Percentiles rank a stretch among this genome's conserved stretches.
Evolutionary conservation across 2,329 filamentous ascomycete species (phyloP).

Genomic region (Lomentospora prolificans): DNA sequence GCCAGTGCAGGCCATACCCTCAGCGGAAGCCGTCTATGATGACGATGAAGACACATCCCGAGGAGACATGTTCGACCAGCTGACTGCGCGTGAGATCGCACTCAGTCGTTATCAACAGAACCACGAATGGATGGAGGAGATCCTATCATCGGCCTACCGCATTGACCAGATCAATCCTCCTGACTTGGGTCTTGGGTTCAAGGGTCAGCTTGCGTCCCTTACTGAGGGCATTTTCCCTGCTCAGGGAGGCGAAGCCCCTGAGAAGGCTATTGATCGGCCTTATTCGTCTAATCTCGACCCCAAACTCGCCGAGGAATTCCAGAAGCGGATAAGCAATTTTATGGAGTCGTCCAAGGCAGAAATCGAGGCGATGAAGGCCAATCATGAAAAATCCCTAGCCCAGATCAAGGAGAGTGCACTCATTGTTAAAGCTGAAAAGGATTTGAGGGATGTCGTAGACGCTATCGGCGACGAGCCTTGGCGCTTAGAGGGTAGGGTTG

Average conservation of each 20-base stretch:
- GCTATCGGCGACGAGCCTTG: constrained; percentile 51
- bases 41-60: constrained; percentile 84
- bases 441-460: constrained; percentile 57
- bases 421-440: constrained; percentile 65
- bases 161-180: constrained; percentile 77
- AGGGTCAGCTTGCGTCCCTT: constrained; percentile 69
- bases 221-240: constrained; percentile 79
- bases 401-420: constrained; percentile 62
- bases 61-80: constrained; percentile 80
- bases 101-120: constrained; percentile 83
- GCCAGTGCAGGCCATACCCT: constrained; percentile 23
- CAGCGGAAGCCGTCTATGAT: constrained; percentile 49
- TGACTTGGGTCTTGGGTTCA: constrained; percentile 76
- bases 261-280: constrained; percentile 42
- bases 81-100: constrained; percentile 85
- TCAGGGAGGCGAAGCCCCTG: constrained; percentile 38
- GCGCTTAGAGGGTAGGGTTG: constrained; percentile 49
- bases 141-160: constrained; percentile 81
- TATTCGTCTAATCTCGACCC: constrained; percentile 56
- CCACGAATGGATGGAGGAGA: constrained; percentile 98
- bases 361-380: constrained; percentile 72
- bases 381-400: constrained; percentile 66
- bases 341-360: constrained; percentile 67
- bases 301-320: constrained; percentile 75
- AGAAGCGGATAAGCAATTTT: constrained; percentile 63